Evolutionary conservation across 805 yeast genomes (phyloP).

Genomic region (Priceomyces fermenticarens): DNA sequence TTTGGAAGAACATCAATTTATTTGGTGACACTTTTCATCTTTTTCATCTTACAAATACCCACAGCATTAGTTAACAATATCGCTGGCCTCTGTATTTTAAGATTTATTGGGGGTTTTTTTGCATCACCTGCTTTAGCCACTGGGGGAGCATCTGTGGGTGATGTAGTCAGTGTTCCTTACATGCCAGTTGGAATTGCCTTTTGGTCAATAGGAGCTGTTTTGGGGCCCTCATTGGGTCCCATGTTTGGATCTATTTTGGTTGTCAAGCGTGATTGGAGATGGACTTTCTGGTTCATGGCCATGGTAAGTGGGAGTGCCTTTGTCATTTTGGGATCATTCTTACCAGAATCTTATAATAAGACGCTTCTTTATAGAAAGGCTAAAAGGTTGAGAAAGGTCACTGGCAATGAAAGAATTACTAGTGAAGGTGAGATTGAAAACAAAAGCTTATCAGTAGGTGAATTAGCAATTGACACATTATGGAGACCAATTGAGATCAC

Average conservation of each 20-base stretch:
- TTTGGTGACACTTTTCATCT: conserved; percentile 40
- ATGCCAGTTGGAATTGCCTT: conserved; percentile 41
- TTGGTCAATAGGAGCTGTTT: conserved; percentile 49
- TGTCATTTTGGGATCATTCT: conserved; percentile 28
- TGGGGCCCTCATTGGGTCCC: conserved; percentile 46
- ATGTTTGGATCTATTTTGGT: conserved; percentile 47
- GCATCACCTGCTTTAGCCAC: conserved; percentile 52
- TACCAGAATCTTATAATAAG: conserved; percentile 49
- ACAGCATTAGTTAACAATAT: conserved; percentile 46
- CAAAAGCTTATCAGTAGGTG: conserved; percentile 1
- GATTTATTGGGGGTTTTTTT: conserved; percentile 51
- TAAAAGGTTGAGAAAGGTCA: conserved; percentile 40
- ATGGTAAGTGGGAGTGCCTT: conserved; percentile 23
- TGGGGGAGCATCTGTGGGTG: conserved; percentile 54
- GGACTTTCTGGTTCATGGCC: conserved; percentile 52
- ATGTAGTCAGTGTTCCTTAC: conserved; percentile 36
- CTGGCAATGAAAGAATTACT: conserved; percentile 46
- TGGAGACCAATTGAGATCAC: conserved; percentile 52
- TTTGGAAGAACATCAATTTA: conserved; percentile 49
- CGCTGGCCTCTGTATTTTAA: conserved; percentile 44
- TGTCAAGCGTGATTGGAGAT: conserved; percentile 41
- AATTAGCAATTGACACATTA: conserved; percentile 22
- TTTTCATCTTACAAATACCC: conserved; percentile 49
- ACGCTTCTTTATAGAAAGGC: conserved; percentile 51
- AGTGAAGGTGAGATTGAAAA: conserved; percentile 39